phyloP scores from a whole-genome alignment of 345 rosid genomes.

The Gossypium bickii region DNA sequence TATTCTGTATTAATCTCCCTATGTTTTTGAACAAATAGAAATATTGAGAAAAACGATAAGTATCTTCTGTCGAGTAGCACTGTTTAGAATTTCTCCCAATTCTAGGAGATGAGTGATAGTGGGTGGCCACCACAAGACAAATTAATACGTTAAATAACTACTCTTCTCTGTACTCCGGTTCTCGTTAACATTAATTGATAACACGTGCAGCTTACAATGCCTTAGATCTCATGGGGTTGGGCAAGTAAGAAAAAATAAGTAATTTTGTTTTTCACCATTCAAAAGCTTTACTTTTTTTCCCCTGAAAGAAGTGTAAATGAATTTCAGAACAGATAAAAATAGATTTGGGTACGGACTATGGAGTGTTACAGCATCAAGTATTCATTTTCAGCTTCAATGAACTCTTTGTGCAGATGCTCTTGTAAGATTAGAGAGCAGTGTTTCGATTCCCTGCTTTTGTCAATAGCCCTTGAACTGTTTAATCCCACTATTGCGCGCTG shows the following conservation, averaged over 20 bases:
- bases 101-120: too few species aligned
- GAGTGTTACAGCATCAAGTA: neutral
- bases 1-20: neutral
- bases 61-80: neutral
- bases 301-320: neutral
- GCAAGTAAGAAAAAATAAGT: too few species aligned
- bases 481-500: too few species aligned
- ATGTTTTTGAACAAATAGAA: neutral
- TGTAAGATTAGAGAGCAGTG: neutral
- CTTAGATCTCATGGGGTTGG: neutral
- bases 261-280: neutral
- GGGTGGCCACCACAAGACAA: neutral
- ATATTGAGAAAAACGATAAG: neutral
- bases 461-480: neutral
- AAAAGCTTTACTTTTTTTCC: neutral
- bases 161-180: neutral
- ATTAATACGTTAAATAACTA: neutral
- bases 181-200: neutral
- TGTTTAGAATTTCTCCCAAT: neutral
- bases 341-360: too few species aligned
- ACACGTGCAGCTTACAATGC: neutral
- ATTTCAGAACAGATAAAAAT: neutral
- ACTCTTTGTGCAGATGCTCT: neutral
- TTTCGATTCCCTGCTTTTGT: too few species aligned
- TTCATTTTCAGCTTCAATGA: neutral